A percentile compares a stretch with the other conserved stretches of the same genome.
phyloP scores from a whole-genome alignment of 331 rosid species.

The Saraca asoca region DNA sequence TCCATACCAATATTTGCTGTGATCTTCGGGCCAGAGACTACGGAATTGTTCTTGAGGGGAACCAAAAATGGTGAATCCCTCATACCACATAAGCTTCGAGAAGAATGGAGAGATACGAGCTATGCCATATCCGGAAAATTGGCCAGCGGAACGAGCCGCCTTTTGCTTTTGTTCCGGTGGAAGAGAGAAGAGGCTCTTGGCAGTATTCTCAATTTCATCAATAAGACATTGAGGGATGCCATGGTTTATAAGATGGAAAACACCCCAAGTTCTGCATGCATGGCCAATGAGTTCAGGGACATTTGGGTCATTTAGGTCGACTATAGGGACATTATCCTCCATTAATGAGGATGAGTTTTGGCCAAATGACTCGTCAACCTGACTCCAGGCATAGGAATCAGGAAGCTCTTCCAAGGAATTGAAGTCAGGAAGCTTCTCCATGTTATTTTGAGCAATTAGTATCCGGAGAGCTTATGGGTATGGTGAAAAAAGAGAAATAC shows the following conservation, averaged over 20 bases:
- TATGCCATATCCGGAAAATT: slow-evolving; percentile 75
- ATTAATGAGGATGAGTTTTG: too few species aligned
- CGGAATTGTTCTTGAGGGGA: slow-evolving; percentile 80
- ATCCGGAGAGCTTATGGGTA: too few species aligned
- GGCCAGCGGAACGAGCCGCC: slow-evolving; percentile 74
- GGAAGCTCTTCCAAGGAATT: slow-evolving; percentile 68
- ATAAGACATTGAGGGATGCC: slow-evolving; percentile 55
- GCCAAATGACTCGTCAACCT: background rate
- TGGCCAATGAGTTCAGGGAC: slow-evolving; percentile 53
- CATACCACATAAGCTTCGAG: slow-evolving; percentile 97
- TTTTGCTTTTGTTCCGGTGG: slow-evolving; percentile 60
- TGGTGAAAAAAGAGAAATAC: too few species aligned
- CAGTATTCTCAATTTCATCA: slow-evolving; percentile 47
- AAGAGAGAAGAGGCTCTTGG: slow-evolving; percentile 63
- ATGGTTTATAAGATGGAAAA: slow-evolving; percentile 74
- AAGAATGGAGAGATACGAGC: slow-evolving; percentile 89
- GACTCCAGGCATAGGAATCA: slow-evolving; percentile 75
- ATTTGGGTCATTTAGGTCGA: slow-evolving; percentile 70
- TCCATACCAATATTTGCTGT: slow-evolving; percentile 60
- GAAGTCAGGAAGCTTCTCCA: slow-evolving; percentile 54
- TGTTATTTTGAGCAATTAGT: too few species aligned
- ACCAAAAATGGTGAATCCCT: slow-evolving; percentile 83
- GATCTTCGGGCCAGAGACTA: slow-evolving; percentile 86
- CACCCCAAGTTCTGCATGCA: slow-evolving; percentile 91
- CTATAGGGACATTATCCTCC: slow-evolving; percentile 47